Evolutionary conservation across 2,329 filamentous ascomycete genomes (phyloP).

Genomic region (Paracoccidioides lutzii): DNA sequence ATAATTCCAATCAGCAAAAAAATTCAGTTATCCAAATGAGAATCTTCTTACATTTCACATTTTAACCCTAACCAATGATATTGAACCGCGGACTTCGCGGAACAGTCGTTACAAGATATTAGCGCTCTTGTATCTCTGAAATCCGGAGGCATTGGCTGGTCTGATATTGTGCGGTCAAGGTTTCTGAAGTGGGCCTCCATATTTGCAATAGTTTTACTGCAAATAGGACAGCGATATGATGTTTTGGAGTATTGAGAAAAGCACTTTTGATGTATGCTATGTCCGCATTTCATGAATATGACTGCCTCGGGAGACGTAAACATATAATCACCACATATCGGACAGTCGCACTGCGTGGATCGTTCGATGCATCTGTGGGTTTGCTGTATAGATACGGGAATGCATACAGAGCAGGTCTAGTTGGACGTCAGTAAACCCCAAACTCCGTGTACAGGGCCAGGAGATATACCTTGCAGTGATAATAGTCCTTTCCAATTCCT

Average conservation of each 20-base stretch:
- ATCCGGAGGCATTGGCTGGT: constrained; percentile 82
- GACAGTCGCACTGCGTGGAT: constrained; percentile 89
- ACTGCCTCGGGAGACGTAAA: constrained; percentile 82
- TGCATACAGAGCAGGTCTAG: constrained; percentile 83
- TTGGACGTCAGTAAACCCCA: constrained; percentile 16
- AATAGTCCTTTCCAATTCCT: constrained; percentile 85
- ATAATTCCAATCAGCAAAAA: constrained; percentile 4
- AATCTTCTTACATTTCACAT: constrained; percentile 46
- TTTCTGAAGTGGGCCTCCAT: constrained; percentile 95
- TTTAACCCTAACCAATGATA: constrained; percentile 95
- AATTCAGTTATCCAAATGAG: not conserved
- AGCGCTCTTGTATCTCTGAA: constrained; percentile 68
- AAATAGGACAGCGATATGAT: constrained; percentile 93
- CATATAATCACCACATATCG: constrained; percentile 92
- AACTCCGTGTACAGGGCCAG: not conserved
- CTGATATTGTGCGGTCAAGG: constrained; percentile 71
- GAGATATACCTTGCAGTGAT: constrained; percentile 77
- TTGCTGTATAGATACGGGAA: constrained; percentile 71
- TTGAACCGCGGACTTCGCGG: constrained; percentile 66
- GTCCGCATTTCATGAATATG: constrained; percentile 89
- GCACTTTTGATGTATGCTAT: constrained; percentile 86
- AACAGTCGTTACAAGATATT: constrained; percentile 90
- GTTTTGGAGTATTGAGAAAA: constrained; percentile 77
- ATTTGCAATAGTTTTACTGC: constrained; percentile 90
- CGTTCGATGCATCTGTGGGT: constrained; percentile 90